These are phyloP conservation scores for Metschnikowia bowlesiae DNA, from an alignment of 805 yeast species.

Conservation along the genomic window DNA sequence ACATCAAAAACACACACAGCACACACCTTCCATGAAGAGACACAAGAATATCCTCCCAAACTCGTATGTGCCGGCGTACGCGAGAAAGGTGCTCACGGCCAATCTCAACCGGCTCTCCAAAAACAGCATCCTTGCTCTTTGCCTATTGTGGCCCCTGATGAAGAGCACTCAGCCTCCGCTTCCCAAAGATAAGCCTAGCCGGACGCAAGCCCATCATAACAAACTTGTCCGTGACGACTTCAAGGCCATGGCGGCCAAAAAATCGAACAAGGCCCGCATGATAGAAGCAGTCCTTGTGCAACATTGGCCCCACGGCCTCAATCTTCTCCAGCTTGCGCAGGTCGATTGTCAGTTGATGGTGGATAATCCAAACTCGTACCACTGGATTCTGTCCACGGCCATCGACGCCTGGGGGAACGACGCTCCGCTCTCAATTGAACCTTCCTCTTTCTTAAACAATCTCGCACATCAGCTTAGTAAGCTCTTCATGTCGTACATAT, in stretches of 20 bases:
- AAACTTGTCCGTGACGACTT: conserved; percentile 9
- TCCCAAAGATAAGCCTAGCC: conserved; percentile 3
- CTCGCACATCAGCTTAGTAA: conserved; percentile 46
- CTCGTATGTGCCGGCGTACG: conserved; percentile 33
- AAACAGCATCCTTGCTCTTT: conserved; percentile 28
- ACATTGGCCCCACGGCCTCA: conserved; percentile 55
- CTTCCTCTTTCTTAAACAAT: conserved; percentile 46
- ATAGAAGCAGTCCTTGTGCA: conserved; percentile 46
- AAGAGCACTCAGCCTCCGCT: conserved; percentile 20
- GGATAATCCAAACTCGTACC: conserved; percentile 47
- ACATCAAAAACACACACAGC: conserved; percentile 2
- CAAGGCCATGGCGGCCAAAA: conserved; percentile 9
- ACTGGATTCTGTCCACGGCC: conserved; percentile 48
- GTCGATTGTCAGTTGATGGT: conserved; percentile 63
- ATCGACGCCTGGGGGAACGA: conserved; percentile 30
- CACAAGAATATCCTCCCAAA: conserved; percentile 34
- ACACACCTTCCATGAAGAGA: conserved; percentile 5
- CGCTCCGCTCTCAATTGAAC: conserved; percentile 39
- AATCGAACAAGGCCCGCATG: conserved; percentile 26
- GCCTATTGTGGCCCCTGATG: conserved; percentile 32
- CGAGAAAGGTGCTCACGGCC: conserved; percentile 16
- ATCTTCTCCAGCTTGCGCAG: conserved; percentile 64
- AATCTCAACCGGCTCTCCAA: conserved; percentile 30
- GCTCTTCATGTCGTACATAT: conserved; percentile 59
- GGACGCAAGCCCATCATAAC: conserved; percentile 7